These are phyloP conservation scores for Parachaetomium inaequale DNA, from an alignment of 495 filamentous ascomycete genomes.

Conservation along the genomic window DNA sequence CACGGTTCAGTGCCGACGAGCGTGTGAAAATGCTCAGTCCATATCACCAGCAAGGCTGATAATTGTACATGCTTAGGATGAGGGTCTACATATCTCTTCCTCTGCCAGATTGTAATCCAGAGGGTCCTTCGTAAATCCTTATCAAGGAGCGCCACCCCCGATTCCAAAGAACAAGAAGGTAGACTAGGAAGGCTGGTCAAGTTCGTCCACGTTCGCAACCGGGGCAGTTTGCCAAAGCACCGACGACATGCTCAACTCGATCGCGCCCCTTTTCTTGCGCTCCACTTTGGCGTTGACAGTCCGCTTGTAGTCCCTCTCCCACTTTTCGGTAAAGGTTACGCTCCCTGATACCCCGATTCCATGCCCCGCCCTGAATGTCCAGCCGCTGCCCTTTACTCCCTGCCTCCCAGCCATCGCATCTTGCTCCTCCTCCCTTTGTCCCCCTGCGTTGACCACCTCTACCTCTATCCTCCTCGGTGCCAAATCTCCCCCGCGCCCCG, in stretches of 20 bases:
- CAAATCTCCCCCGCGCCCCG: neutral
- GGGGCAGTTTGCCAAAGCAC: conserved; percentile 25
- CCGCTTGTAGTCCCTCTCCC: conserved; percentile 29
- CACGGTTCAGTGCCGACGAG: too few relatives aligned
- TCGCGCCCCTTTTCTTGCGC: conserved; percentile 25
- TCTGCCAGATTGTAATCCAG: too few relatives aligned
- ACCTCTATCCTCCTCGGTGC: neutral
- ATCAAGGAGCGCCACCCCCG: neutral
- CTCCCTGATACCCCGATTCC: conserved; percentile 2
- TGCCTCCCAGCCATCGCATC: neutral
- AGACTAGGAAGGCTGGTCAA: conserved; percentile 8
- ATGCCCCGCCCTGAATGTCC: neutral
- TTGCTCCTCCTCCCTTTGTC: conserved; percentile 6
- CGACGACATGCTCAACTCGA: conserved; percentile 23
- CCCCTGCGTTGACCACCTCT: conserved; percentile 18
- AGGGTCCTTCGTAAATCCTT: too few relatives aligned
- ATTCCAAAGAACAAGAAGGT: neutral
- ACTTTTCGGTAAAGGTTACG: conserved; percentile 26
- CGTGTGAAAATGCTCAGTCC: too few relatives aligned
- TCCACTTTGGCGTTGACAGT: conserved; percentile 22
- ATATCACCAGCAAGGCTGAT: too few relatives aligned
- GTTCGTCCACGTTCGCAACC: neutral
- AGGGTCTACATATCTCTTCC: too few relatives aligned
- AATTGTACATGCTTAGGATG: too few relatives aligned
- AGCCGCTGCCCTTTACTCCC: neutral